Evolutionary conservation across 2,329 filamentous ascomycete genomes (phyloP), one percentile per base, ranked within the genome.

Genomic region (Blumeriella jaapii): DNA sequence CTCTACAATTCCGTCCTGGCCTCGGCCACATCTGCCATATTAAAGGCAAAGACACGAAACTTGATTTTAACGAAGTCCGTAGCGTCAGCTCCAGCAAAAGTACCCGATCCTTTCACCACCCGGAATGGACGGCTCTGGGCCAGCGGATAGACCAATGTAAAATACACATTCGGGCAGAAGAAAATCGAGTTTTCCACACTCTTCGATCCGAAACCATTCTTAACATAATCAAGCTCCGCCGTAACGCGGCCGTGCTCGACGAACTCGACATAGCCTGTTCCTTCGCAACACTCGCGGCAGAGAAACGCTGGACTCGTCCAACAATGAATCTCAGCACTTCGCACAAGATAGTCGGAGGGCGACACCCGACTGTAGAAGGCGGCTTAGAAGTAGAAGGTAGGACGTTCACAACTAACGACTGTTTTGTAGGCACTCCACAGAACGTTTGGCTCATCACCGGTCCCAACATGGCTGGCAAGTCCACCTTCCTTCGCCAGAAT

Each of bases 401-500:
- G 18, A 75, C 63, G 8, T 96, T 96, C 54, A 78, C 84, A 28
- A 70, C 75, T 31, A 96, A 96, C 50, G 83, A 95, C 60, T 93
- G 85, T 58, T 66, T 82, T 23, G 68, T 95, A 2, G 82, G 82
- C n/a, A 34, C 65, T 67, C 60, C 81, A 64, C 33, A 74, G 63
- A 50, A 67, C 64, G 35, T 83, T 61, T 64, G 78, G 78, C 51
- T 73, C 57, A 63, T 89, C 71, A 71, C 82, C 48, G 64, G 91
- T 0, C 91, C 91, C n/a, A 98, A 98, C 60, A 98, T 98, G 91
- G 91, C 81, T 1, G 91, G 91, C 30, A 98, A 98, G 61, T 89
- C 81, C 56, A 98, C 91, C 0, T 98, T 94, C 54, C 67, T 98
- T 4, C 81, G 91, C 1, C 93, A 98, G 52, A 96, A 94, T 58